phyloP scores from a whole-genome alignment of 345 rosid species.

The Excoecaria cochinchinensis region DNA sequence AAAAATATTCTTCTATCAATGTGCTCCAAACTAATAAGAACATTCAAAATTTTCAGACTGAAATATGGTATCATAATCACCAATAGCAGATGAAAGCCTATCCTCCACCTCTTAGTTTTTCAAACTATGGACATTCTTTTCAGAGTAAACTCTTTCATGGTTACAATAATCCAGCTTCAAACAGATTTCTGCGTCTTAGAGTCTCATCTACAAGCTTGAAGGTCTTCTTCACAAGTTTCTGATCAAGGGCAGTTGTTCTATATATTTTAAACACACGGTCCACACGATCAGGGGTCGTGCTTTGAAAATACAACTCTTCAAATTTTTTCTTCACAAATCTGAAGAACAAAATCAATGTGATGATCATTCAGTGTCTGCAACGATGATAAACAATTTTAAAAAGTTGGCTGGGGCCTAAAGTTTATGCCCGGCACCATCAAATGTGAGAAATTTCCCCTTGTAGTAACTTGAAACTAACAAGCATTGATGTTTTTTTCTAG shows the following conservation, averaged over 20 bases:
- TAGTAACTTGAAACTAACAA: neutral
- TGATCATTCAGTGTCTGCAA: neutral
- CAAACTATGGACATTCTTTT: conserved; percentile 29
- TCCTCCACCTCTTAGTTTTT: conserved; percentile 4
- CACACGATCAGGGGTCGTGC: conserved; percentile 76
- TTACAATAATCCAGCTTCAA: conserved; percentile 93
- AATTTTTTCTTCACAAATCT: conserved; percentile 97
- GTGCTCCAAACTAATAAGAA: conserved; percentile 12
- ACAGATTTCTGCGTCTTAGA: conserved; percentile 81
- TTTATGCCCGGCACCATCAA: neutral
- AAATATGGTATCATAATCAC: neutral
- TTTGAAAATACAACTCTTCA: conserved; percentile 86
- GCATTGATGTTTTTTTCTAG: no score
- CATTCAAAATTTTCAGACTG: conserved; percentile 29
- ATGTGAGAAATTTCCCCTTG: neutral
- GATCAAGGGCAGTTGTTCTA: conserved; percentile 90
- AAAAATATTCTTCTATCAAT: conserved; percentile 1
- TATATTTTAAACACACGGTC: conserved; percentile 95
- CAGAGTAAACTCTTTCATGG: neutral
- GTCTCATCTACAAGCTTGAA: conserved; percentile 98
- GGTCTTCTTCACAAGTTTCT: conserved; percentile 96
- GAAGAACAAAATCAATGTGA: conserved; percentile 9
- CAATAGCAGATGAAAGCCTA: conserved; percentile 18
- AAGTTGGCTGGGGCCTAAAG: neutral
- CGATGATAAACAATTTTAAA: neutral